These are phyloP conservation scores for Pseudotsuga menziesii DNA, from an alignment of 75 land plant species.

Conservation along the genomic window DNA sequence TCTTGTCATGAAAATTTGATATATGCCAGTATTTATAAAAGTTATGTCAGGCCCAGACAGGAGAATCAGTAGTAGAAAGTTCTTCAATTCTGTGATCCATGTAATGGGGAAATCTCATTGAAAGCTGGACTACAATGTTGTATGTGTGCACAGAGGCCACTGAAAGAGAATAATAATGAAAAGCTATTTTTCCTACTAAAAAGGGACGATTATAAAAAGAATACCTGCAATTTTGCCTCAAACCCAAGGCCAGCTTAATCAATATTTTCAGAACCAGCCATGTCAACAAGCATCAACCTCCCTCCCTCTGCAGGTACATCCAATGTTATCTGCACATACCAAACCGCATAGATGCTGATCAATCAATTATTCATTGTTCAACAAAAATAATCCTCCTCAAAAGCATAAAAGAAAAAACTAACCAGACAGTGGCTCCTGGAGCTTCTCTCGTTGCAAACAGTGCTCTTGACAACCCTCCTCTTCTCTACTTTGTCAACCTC, in stretches of 20 bases:
- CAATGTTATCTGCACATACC: slow-evolving; percentile 63
- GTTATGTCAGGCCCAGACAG: too few species aligned
- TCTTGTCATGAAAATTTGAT: too few species aligned
- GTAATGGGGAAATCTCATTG: too few species aligned
- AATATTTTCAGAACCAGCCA: slow-evolving; percentile 98
- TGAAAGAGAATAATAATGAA: neutral
- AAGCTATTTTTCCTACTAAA: neutral
- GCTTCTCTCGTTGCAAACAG: slow-evolving; percentile 87
- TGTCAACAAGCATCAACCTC: slow-evolving; percentile 89
- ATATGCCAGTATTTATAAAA: too few species aligned
- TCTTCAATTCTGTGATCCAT: too few species aligned
- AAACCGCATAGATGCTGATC: neutral
- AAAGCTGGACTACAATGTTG: neutral
- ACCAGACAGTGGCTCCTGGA: slow-evolving; percentile 98
- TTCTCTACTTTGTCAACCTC: slow-evolving; percentile 96
- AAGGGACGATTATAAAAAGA: too few species aligned
- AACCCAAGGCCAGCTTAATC: slow-evolving; percentile 90
- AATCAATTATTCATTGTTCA: neutral
- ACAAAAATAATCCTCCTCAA: neutral
- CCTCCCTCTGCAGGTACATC: slow-evolving; percentile 92
- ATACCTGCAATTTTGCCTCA: slow-evolving; percentile 94
- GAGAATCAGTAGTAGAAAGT: too few species aligned
- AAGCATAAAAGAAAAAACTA: neutral
- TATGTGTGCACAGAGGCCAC: neutral
- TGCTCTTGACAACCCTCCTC: slow-evolving; percentile 85